A percentile compares a stretch with the other conserved stretches of the same genome.
Conservation (phyloP, 1,139 yeast genomes). For the Hyphopichia buzzinii region DNA sequence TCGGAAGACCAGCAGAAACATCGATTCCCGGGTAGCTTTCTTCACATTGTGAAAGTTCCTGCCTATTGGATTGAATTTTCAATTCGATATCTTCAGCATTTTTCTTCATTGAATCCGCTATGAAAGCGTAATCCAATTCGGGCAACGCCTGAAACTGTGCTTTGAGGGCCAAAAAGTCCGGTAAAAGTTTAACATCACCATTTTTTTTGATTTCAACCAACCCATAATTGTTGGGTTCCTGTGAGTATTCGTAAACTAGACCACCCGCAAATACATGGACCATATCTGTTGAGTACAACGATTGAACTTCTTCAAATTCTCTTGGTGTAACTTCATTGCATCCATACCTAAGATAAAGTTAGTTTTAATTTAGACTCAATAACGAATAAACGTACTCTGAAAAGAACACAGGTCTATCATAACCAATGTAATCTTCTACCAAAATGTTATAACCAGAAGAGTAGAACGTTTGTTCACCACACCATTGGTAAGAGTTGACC, state of each 20-base stretch:
- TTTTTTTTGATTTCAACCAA: slow-evolving; percentile 59
- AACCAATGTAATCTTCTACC: slow-evolving; percentile 67
- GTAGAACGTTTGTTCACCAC: slow-evolving; percentile 82
- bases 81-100: slow-evolving; percentile 25
- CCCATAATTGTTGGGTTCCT: slow-evolving; percentile 88
- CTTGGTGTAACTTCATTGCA: slow-evolving; percentile 86
- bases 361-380: too few relatives aligned
- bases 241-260: slow-evolving; percentile 84
- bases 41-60: slow-evolving; percentile 39
- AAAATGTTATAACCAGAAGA: slow-evolving; percentile 79
- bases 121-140: slow-evolving; percentile 22
- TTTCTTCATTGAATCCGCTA: slow-evolving; percentile 24
- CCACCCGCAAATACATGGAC: slow-evolving; percentile 86
- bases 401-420: slow-evolving; percentile 75
- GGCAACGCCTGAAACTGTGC: slow-evolving; percentile 40
- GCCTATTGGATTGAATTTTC: slow-evolving; percentile 22
- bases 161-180: slow-evolving; percentile 55
- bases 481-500: slow-evolving; percentile 95
- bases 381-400: slow-evolving; percentile 73
- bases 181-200: slow-evolving; percentile 54
- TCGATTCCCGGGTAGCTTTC: slow-evolving; percentile 51
- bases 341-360: slow-evolving; percentile 61
- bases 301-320: slow-evolving; percentile 69
- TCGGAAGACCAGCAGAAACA: slow-evolving; percentile 47
- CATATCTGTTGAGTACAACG: slow-evolving; percentile 76